phyloP scores from a whole-genome alignment of 78 protist genomes.

The slime mould (Dictyostelium discoideum) region DNA sequence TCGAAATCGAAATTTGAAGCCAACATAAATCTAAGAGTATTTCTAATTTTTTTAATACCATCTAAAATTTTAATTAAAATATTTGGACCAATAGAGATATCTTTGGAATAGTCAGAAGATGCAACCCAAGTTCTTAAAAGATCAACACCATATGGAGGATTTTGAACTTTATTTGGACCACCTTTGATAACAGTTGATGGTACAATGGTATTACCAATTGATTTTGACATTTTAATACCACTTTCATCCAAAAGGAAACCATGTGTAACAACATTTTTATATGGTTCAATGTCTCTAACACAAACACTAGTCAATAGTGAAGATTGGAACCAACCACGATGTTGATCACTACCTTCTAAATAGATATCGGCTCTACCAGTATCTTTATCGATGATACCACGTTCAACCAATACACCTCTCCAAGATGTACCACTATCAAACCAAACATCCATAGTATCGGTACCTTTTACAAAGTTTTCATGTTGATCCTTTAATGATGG shows the following conservation, averaged over 20 bases:
- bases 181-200: conserved; percentile 88
- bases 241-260: conserved; percentile 90
- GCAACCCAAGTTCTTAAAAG: conserved; percentile 94
- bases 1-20: conserved; percentile 48
- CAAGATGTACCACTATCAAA: conserved; percentile 95
- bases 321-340: conserved; percentile 98
- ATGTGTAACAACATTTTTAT: conserved; percentile 89
- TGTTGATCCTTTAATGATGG: background rate
- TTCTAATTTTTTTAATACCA: conserved; percentile 37
- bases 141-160: conserved; percentile 93
- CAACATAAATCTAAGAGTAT: conserved; percentile 11
- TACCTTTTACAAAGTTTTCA: conserved; percentile 58
- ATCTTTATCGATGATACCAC: conserved; percentile 33
- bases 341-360: conserved; percentile 95
- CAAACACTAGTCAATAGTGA: conserved; percentile 86
- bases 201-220: conserved; percentile 92
- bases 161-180: conserved; percentile 49
- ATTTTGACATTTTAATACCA: conserved; percentile 94
- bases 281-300: conserved; percentile 82
- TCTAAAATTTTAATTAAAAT: conserved; percentile 33
- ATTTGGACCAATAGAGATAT: conserved; percentile 86
- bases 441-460: conserved; percentile 98
- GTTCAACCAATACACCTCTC: conserved; percentile 74
- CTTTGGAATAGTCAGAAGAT: conserved; percentile 82
- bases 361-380: conserved; percentile 86